A percentile compares a stretch with the other conserved stretches of the same genome.
These are phyloP conservation scores for Geosmithia morbida DNA, from an alignment of 2,329 filamentous ascomycete genomes.

Conservation along the genomic window DNA sequence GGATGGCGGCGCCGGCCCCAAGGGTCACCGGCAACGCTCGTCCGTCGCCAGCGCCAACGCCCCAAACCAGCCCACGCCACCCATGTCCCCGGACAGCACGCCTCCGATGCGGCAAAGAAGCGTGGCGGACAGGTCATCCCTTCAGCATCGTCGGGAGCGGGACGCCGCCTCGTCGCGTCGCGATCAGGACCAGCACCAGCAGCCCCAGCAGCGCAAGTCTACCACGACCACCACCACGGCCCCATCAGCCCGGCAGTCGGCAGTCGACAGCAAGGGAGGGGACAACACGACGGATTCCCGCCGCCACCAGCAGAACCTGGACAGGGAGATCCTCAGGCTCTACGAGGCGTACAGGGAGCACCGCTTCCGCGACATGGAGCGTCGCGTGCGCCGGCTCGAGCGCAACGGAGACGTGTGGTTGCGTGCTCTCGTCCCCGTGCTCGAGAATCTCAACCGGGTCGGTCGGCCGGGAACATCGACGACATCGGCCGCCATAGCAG, in stretches of 20 bases:
- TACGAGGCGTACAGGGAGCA: conserved; percentile 26
- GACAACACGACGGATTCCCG: conserved; percentile 1
- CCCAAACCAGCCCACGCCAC: conserved; percentile 13
- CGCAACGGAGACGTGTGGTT: conserved; percentile 30
- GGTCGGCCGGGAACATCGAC: too few relatives aligned
- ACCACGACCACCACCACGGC: not conserved
- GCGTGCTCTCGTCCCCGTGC: conserved; percentile 26
- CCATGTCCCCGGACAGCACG: conserved; percentile 13
- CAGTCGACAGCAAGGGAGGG: conserved; percentile 5
- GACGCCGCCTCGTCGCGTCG: conserved; percentile 6
- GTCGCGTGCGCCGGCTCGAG: conserved; percentile 29
- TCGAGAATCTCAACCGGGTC: conserved; percentile 20
- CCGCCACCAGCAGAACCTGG: conserved; percentile 8
- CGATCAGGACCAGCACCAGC: conserved; percentile 3
- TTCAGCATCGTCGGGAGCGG: conserved; percentile 19
- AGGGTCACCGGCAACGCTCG: not conserved
- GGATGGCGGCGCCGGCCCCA: too few relatives aligned
- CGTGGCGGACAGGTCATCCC: conserved; percentile 12
- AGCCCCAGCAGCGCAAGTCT: conserved; percentile 10
- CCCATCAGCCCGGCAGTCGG: too few relatives aligned
- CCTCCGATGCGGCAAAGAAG: conserved; percentile 8
- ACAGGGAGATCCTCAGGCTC: conserved; percentile 19
- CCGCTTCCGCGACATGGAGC: conserved; percentile 30
- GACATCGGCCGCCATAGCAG: too few relatives aligned
- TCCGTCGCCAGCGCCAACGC: not conserved